phyloP scores from a whole-genome alignment of 352 stramenopile genomes.

The Phytophthora rubi region DNA sequence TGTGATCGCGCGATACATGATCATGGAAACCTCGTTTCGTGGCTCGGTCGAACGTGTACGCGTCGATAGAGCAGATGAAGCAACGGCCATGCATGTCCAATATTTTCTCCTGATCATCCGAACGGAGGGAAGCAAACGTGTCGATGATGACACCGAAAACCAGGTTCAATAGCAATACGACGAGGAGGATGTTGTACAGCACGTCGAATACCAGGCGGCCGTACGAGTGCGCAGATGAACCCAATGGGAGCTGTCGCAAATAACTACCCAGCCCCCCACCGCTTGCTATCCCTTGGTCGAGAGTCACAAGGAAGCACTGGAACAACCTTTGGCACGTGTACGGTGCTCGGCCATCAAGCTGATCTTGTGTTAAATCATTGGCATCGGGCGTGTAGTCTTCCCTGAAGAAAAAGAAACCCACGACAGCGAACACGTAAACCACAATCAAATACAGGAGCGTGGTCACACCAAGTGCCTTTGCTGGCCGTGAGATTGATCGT shows the following conservation, averaged over 20 bases:
- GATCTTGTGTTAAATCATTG: constrained; percentile 33
- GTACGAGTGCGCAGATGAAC: constrained; percentile 49
- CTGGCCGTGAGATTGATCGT: constrained; percentile 63
- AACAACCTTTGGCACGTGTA: constrained; percentile 76
- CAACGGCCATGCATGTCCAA: constrained; percentile 75
- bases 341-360: constrained; percentile 41
- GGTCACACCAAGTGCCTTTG: constrained; percentile 65
- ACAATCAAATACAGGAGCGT: constrained; percentile 74
- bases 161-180: constrained; percentile 80
- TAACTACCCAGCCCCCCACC: constrained; percentile 63
- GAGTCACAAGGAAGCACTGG: constrained; percentile 73
- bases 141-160: constrained; percentile 86
- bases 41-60: constrained; percentile 73
- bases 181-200: constrained; percentile 72
- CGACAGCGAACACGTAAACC: constrained; percentile 76
- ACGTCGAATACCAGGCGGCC: constrained; percentile 65
- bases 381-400: constrained; percentile 56
- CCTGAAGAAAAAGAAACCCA: constrained; percentile 80
- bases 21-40: constrained; percentile 78
- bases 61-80: constrained; percentile 85
- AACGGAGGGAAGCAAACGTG: constrained; percentile 77
- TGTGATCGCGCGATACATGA: constrained; percentile 79
- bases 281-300: constrained; percentile 63
- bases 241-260: constrained; percentile 48
- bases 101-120: constrained; percentile 66